These are phyloP conservation scores for Murraya paniculata DNA, from an alignment of 345 rosid species.

Conservation along the genomic window DNA sequence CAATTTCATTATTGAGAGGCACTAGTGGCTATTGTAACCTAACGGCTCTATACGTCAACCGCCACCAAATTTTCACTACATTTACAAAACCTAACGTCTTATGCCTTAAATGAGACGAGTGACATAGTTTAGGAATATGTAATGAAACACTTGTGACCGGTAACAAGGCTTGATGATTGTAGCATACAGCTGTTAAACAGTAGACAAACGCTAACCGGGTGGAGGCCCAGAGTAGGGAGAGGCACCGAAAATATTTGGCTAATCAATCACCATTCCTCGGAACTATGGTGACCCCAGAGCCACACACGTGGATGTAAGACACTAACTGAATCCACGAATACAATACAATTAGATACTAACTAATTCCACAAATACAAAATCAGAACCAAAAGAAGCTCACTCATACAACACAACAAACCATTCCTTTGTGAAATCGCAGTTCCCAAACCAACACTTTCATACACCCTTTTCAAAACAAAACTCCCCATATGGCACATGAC, in stretches of 20 bases:
- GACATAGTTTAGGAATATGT: too few species aligned
- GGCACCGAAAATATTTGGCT: not conserved
- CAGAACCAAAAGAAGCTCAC: conserved; percentile 38
- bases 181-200: not conserved
- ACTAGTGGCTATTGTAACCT: too few species aligned
- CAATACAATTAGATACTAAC: conserved; percentile 37
- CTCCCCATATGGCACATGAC: conserved; percentile 11
- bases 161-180: too few species aligned
- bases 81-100: not conserved
- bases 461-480: conserved; percentile 22
- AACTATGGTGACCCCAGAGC: not conserved
- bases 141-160: not conserved
- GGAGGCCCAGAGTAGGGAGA: not conserved
- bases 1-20: not conserved
- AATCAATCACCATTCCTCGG: not conserved
- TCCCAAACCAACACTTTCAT: conserved; percentile 29
- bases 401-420: conserved; percentile 47
- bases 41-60: not conserved
- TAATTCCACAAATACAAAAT: conserved; percentile 33
- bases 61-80: not conserved
- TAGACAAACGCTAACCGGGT: not conserved
- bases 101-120: too few species aligned
- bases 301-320: not conserved
- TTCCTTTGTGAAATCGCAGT: conserved; percentile 33
- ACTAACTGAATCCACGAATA: conserved; percentile 19